Conservation (phyloP, 306 rosid species). For the Glycine latifolia region DNA sequence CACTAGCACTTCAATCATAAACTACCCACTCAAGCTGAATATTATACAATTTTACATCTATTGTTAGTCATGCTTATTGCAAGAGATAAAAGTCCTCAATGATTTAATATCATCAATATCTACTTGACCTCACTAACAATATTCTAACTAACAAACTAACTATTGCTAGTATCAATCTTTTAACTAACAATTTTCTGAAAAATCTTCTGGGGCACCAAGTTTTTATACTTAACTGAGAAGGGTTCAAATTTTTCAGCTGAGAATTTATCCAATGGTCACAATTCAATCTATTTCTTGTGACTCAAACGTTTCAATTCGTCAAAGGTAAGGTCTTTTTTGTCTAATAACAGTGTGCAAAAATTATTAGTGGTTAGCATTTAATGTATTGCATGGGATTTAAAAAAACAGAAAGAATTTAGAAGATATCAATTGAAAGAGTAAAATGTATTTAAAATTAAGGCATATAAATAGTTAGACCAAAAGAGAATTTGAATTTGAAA, state of each 20-base stretch:
- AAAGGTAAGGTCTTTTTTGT: background rate
- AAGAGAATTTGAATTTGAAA: background rate
- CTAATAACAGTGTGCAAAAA: background rate
- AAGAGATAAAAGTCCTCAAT: background rate
- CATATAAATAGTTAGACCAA: background rate
- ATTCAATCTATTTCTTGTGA: background rate
- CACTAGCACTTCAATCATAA: background rate
- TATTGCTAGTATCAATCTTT: background rate
- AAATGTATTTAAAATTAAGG: background rate
- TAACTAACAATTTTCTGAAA: background rate
- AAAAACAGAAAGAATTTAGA: background rate
- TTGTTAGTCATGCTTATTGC: background rate
- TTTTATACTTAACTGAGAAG: background rate
- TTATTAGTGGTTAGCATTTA: background rate
- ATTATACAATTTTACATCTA: background rate
- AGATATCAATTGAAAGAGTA: background rate
- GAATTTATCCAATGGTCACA: background rate
- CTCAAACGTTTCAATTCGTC: background rate
- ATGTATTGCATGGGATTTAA: background rate
- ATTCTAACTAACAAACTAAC: background rate
- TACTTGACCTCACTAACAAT: background rate
- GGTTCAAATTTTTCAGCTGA: background rate
- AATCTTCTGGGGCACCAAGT: background rate
- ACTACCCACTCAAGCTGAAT: background rate
- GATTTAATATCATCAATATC: background rate